phyloP scores from a whole-genome alignment of 768 basidiomycete species.

The Botryobasidium botryosum region DNA sequence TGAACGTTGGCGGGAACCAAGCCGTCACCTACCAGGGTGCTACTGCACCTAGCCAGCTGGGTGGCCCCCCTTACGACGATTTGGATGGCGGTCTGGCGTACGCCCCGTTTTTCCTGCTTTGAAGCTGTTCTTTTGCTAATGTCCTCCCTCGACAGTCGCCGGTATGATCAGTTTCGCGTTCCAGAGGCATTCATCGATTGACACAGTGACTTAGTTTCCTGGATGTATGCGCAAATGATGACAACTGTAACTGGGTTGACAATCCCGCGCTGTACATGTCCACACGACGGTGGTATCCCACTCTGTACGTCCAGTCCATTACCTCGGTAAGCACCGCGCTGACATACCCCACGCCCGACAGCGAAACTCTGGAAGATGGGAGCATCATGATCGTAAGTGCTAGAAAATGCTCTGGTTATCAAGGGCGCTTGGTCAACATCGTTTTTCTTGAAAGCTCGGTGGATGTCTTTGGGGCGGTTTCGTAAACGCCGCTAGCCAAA shows the following conservation, averaged over 20 bases:
- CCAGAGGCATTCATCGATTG: neutral
- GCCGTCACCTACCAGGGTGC: constrained; percentile 27
- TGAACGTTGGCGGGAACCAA: constrained; percentile 72
- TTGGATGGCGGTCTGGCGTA: constrained; percentile 47
- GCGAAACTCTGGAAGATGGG: constrained; percentile 25
- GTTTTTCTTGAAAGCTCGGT: constrained; percentile 13
- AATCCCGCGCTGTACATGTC: constrained; percentile 6
- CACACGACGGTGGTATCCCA: constrained; percentile 24
- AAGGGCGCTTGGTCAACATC: neutral
- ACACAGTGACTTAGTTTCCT: neutral
- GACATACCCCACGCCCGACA: neutral
- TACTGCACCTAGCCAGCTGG: neutral
- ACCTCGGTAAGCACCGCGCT: neutral
- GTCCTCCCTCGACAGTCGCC: neutral
- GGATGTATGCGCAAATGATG: constrained; percentile 1
- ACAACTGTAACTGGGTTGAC: constrained; percentile 8
- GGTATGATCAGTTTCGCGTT: neutral
- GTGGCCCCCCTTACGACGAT: constrained; percentile 19
- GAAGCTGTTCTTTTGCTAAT: constrained; percentile 44
- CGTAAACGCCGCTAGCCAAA: constrained; percentile 18
- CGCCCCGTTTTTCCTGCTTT: constrained; percentile 46
- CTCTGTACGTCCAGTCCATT: constrained; percentile 12
- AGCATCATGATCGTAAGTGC: constrained; percentile 21
- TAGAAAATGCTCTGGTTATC: too few relatives aligned
- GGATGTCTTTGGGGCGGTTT: constrained; percentile 23